Conservation (phyloP, 805 yeast genomes). For the Teunomyces stri region DNA sequence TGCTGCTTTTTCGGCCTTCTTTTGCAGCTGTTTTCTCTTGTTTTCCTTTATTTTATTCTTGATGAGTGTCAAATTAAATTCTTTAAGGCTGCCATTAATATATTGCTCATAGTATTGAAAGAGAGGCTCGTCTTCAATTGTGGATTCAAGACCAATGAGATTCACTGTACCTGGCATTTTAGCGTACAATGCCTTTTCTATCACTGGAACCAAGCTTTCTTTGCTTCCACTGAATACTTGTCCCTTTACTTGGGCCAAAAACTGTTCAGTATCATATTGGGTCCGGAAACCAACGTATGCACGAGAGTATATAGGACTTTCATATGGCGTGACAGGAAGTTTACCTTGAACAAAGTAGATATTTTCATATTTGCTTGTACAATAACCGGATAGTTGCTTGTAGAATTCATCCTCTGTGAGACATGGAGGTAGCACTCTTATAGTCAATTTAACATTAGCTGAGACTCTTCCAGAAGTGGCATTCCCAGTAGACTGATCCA, state of each 20-base stretch:
- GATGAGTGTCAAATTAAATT: slow-evolving; percentile 3
- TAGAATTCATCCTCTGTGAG: slow-evolving; percentile 14
- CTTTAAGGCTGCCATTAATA: slow-evolving; percentile 12
- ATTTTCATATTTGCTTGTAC: neutral
- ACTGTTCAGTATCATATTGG: slow-evolving; percentile 7
- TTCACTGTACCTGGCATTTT: slow-evolving; percentile 20
- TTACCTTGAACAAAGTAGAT: slow-evolving; percentile 18
- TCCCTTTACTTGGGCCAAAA: slow-evolving; percentile 9
- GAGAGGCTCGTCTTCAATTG: slow-evolving; percentile 14
- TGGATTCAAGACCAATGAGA: neutral
- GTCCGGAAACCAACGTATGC: slow-evolving; percentile 16
- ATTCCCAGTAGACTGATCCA: neutral
- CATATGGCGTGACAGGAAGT: slow-evolving; percentile 15
- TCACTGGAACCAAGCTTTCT: slow-evolving; percentile 30
- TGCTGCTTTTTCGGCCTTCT: slow-evolving; percentile 1
- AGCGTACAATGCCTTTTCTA: slow-evolving; percentile 32
- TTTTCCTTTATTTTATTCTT: slow-evolving; percentile 4
- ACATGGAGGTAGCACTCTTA: slow-evolving; percentile 25
- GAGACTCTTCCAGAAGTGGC: neutral
- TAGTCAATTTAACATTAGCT: slow-evolving; percentile 6
- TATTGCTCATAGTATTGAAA: slow-evolving; percentile 18
- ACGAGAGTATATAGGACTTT: slow-evolving; percentile 17
- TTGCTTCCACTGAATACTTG: slow-evolving; percentile 24
- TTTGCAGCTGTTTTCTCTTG: slow-evolving; percentile 12
- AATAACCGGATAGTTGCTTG: slow-evolving; percentile 18